phyloP scores from a whole-genome alignment of 306 rosid genomes.

The Trichosanthes cucumerina region DNA sequence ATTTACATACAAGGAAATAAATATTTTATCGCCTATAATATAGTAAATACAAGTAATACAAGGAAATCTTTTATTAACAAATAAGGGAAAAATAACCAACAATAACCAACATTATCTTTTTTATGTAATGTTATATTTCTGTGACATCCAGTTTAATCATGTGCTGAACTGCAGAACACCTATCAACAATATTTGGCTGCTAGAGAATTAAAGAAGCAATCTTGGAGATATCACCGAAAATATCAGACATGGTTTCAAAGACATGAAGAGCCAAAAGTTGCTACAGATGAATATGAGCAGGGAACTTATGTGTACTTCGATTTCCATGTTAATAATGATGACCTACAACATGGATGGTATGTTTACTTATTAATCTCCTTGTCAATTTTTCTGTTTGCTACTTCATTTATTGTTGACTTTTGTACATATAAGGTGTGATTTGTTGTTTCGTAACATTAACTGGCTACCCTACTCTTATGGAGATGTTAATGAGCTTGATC shows the following conservation, averaged over 20 bases:
- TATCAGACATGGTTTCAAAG: conserved; percentile 96
- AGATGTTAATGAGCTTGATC: background rate
- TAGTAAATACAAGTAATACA: too few species aligned
- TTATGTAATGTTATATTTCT: background rate
- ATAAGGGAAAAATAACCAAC: too few species aligned
- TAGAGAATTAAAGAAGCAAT: conserved; percentile 94
- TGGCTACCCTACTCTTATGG: background rate
- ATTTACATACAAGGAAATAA: too few species aligned
- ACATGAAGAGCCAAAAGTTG: conserved; percentile 96
- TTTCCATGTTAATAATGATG: conserved; percentile 79
- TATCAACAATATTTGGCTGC: conserved; percentile 96
- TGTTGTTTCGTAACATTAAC: background rate
- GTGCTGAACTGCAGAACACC: conserved; percentile 52
- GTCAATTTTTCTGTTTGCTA: background rate
- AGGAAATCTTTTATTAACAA: too few species aligned
- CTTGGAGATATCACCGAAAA: conserved; percentile 98
- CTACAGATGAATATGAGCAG: conserved; percentile 94
- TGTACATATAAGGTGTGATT: background rate
- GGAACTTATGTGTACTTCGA: conserved; percentile 96
- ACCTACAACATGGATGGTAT: conserved; percentile 91
- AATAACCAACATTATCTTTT: too few species aligned
- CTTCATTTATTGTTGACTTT: background rate
- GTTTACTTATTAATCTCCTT: conserved; percentile 8
- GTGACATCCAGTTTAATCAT: conserved; percentile 13
- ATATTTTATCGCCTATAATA: too few species aligned